These are phyloP conservation scores for Striga hermonthica DNA, from an alignment of 305 asterid genomes.

Conservation along the genomic window DNA sequence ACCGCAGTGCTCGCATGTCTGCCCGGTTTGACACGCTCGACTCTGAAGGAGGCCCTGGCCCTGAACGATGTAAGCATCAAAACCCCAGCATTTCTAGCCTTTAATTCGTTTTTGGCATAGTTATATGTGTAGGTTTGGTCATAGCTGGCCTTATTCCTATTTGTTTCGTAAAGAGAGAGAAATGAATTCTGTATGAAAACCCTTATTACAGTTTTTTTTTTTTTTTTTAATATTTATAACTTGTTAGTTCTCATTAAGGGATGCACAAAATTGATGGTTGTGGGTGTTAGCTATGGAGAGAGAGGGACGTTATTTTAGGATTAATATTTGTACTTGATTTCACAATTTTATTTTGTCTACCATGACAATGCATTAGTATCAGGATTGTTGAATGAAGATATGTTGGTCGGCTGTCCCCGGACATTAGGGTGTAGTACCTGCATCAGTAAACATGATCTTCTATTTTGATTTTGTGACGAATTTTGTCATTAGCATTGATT, in stretches of 20 bases:
- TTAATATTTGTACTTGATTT: neutral
- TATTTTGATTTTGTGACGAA: neutral
- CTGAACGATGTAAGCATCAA: slow-evolving; percentile 73
- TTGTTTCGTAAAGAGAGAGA: slow-evolving; percentile 3
- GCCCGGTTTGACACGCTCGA: slow-evolving; percentile 81
- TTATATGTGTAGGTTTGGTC: neutral
- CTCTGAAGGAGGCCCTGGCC: slow-evolving; percentile 92
- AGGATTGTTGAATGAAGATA: neutral
- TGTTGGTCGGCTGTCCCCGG: neutral
- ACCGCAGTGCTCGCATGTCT: slow-evolving; percentile 81
- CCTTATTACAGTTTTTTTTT: neutral
- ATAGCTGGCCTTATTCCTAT: neutral
- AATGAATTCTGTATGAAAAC: too few species aligned
- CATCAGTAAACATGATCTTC: neutral
- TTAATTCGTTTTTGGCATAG: neutral
- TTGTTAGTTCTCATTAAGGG: too few species aligned
- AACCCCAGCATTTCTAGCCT: slow-evolving; percentile 28
- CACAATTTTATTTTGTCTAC: neutral
- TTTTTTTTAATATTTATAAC: neutral
- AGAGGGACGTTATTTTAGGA: too few species aligned
- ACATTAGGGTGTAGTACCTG: neutral
- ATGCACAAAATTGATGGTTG: too few species aligned
- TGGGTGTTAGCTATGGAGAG: too few species aligned
- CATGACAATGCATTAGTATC: neutral
- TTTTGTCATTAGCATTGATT: slow-evolving; percentile 2